Percentiles rank a stretch among this genome's conserved stretches.
These are phyloP conservation scores for Coniophora puteana DNA, from an alignment of 1,284 basidiomycete species.

Conservation along the genomic window DNA sequence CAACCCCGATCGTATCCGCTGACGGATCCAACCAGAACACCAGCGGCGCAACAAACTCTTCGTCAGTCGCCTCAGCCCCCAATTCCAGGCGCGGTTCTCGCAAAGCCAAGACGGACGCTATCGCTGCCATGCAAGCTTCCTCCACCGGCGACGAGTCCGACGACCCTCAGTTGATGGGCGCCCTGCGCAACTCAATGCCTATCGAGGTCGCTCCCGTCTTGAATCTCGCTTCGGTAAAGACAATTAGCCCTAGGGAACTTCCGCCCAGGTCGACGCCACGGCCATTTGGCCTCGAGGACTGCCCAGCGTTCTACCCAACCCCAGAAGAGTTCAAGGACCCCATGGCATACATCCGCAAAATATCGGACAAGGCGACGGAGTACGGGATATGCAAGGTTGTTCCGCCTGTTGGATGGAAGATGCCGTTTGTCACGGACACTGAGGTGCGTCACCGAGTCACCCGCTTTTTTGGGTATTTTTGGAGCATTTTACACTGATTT, in stretches of 20 bases:
- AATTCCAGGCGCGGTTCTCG: conserved; percentile 66
- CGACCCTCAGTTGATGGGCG: conserved; percentile 40
- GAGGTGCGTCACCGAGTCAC: conserved; percentile 50
- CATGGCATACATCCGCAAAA: conserved; percentile 90
- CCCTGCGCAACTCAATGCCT: conserved; percentile 42
- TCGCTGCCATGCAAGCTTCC: conserved; percentile 66
- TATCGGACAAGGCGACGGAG: conserved; percentile 70
- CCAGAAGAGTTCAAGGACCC: conserved; percentile 91
- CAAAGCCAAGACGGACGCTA: conserved; percentile 82
- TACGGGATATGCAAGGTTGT: conserved; percentile 97
- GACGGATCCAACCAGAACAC: no score
- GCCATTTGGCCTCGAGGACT: conserved; percentile 87
- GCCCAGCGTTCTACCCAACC: conserved; percentile 88
- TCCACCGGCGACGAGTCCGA: conserved; percentile 48
- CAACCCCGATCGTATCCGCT: conserved; percentile 34
- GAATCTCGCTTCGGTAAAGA: conserved; percentile 71
- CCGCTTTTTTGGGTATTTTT: conserved; percentile 26
- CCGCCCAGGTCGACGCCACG: conserved; percentile 41
- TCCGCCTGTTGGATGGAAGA: conserved; percentile 91
- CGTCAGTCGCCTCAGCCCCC: conserved; percentile 15
- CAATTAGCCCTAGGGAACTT: conserved; percentile 45
- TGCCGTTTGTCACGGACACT: conserved; percentile 96
- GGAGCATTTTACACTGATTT: conserved; percentile 21
- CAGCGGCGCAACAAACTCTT: conserved; percentile 23
- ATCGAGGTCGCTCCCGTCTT: conserved; percentile 58